phyloP scores from a whole-genome alignment of 106 monocot species.

The Xerophyta viscosa region DNA sequence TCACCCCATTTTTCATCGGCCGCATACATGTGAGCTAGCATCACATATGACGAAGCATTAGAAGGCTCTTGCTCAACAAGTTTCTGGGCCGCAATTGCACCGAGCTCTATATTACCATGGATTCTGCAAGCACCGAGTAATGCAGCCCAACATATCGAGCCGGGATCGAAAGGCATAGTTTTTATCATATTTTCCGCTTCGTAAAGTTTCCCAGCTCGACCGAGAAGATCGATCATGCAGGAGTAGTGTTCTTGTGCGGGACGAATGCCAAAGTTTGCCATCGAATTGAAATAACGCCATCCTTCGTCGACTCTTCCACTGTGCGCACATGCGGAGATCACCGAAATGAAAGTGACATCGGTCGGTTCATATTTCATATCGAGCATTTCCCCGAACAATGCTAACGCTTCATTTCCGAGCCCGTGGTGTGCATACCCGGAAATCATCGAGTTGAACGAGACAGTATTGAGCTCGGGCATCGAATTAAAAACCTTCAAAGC shows the following conservation, averaged over 20 bases:
- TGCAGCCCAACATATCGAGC: slow-evolving; percentile 37
- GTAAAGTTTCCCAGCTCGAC: slow-evolving; percentile 42
- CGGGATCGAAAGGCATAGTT: slow-evolving; percentile 45
- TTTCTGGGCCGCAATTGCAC: slow-evolving; percentile 31
- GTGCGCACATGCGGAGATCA: slow-evolving; percentile 63
- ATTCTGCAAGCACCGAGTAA: slow-evolving; percentile 53
- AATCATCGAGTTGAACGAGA: slow-evolving; percentile 63
- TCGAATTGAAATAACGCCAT: slow-evolving; percentile 32
- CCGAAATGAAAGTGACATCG: slow-evolving; percentile 43
- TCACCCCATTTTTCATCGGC: slow-evolving; percentile 43
- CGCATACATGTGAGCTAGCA: slow-evolving; percentile 43
- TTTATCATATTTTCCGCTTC: slow-evolving; percentile 37
- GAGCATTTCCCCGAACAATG: slow-evolving; percentile 32
- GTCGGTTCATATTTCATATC: slow-evolving; percentile 21
- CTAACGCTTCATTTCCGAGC: slow-evolving; percentile 27
- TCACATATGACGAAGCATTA: slow-evolving; percentile 46
- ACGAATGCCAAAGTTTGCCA: slow-evolving; percentile 23
- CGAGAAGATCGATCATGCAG: slow-evolving; percentile 64
- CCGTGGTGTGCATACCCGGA: slow-evolving; percentile 52
- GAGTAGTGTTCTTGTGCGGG: slow-evolving; percentile 55
- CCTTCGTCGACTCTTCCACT: slow-evolving; percentile 40
- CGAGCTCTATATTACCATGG: slow-evolving; percentile 41
- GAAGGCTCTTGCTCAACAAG: slow-evolving; percentile 37
- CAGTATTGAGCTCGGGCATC: slow-evolving; percentile 30
- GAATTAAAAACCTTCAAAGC: slow-evolving; percentile 31